Conservation (phyloP, 148 eudicot genomes). For the Cornus controversa region DNA sequence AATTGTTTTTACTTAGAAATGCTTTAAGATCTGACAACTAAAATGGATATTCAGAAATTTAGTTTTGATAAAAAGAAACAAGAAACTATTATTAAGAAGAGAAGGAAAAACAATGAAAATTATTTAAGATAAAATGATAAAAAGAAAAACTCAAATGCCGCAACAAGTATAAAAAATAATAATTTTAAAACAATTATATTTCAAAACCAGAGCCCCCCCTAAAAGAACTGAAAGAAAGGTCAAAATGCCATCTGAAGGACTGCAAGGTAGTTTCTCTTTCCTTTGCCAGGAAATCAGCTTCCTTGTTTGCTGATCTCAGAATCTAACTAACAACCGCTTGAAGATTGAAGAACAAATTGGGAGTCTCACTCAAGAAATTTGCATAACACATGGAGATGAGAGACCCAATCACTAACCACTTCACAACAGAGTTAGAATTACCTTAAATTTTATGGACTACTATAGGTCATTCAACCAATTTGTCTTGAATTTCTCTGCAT, state of each 20-base stretch:
- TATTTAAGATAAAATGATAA: too few species aligned
- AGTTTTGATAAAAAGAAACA: background rate
- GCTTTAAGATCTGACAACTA: background rate
- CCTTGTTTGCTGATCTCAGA: too few species aligned
- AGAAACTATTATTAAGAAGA: too few species aligned
- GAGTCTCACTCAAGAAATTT: background rate
- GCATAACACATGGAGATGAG: background rate
- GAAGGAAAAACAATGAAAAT: too few species aligned
- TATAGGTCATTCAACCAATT: background rate
- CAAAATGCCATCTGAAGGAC: background rate
- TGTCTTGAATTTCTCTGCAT: background rate
- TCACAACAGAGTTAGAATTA: background rate
- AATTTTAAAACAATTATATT: background rate
- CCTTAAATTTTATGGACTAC: background rate
- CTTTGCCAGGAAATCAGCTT: too few species aligned
- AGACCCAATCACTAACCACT: background rate
- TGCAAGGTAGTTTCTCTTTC: background rate
- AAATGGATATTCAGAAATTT: background rate
- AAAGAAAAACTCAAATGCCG: too few species aligned
- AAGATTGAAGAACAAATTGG: background rate
- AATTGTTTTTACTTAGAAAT: background rate
- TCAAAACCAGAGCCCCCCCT: background rate
- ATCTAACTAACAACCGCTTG: too few species aligned
- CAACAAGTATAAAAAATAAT: too few species aligned
- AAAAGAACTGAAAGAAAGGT: background rate